These are phyloP conservation scores for Elaeis oleifera DNA, from an alignment of 202 grass and related monocot species.

Conservation along the genomic window DNA sequence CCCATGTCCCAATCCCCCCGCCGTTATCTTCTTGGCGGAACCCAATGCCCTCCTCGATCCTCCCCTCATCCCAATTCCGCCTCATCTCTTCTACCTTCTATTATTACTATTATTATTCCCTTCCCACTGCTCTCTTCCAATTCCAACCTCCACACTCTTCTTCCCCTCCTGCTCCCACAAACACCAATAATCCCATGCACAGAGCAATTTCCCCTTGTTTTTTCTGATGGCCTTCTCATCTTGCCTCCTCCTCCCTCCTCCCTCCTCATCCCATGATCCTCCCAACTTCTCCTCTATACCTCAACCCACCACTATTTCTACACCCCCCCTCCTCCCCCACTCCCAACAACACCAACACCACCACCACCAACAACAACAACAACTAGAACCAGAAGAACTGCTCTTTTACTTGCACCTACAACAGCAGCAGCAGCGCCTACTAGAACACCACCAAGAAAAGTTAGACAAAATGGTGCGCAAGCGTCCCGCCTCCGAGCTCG, in stretches of 20 bases:
- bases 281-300: constrained; percentile 10
- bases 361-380: background rate
- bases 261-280: constrained; percentile 6
- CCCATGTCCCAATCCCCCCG: constrained; percentile 1
- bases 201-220: constrained; percentile 67
- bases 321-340: constrained; percentile 10
- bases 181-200: constrained; percentile 26
- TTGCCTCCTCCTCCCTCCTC: constrained; percentile 35
- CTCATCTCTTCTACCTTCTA: constrained; percentile 25
- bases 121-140: background rate
- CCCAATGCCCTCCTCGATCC: constrained; percentile 16
- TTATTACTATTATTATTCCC: constrained; percentile 7
- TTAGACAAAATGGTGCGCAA: constrained; percentile 68
- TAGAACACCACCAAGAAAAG: constrained; percentile 1
- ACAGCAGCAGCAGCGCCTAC: constrained; percentile 27
- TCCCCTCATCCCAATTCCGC: background rate
- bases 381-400: constrained; percentile 20
- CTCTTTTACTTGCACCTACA: constrained; percentile 41
- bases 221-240: constrained; percentile 89
- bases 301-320: constrained; percentile 3
- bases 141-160: too few relatives aligned
- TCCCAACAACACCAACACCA: background rate
- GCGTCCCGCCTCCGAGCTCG: constrained; percentile 60
- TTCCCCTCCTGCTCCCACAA: constrained; percentile 16
- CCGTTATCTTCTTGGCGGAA: constrained; percentile 35